These are phyloP conservation scores for Leishmania amazonensis DNA, from an alignment of 208 protist species.

Conservation along the genomic window DNA sequence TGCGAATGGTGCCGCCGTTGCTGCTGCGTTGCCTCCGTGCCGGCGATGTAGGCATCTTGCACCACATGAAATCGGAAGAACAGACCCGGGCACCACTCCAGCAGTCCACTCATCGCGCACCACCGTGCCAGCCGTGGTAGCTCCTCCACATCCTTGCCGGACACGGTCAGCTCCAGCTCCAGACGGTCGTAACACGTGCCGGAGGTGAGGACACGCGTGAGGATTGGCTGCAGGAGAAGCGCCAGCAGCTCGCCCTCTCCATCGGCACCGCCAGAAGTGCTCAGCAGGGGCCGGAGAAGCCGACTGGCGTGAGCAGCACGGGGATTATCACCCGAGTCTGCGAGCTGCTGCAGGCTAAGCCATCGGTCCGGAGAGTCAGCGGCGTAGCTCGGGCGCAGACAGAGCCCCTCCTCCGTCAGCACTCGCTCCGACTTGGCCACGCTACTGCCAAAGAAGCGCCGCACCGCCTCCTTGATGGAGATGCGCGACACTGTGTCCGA, in stretches of 20 bases:
- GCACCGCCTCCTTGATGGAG: slow-evolving; percentile 35
- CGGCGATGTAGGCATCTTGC: slow-evolving; percentile 57
- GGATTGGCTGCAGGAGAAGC: slow-evolving; percentile 43
- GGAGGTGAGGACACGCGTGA: slow-evolving; percentile 36
- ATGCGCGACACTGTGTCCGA: background rate
- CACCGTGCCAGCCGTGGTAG: slow-evolving; percentile 63
- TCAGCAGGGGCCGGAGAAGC: slow-evolving; percentile 54
- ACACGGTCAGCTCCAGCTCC: slow-evolving; percentile 77
- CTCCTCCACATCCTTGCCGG: slow-evolving; percentile 47
- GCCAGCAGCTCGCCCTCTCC: slow-evolving; percentile 54
- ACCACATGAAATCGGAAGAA: slow-evolving; percentile 57
- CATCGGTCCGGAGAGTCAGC: slow-evolving; percentile 29
- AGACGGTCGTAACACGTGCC: slow-evolving; percentile 37
- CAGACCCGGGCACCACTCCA: slow-evolving; percentile 28
- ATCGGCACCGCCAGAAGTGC: slow-evolving; percentile 36
- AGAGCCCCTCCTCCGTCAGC: slow-evolving; percentile 55
- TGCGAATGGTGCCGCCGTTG: background rate
- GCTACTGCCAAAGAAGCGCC: slow-evolving; percentile 38
- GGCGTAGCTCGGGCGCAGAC: slow-evolving; percentile 56
- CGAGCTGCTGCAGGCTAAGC: slow-evolving; percentile 26
- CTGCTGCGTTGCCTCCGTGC: no score
- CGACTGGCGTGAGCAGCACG: slow-evolving; percentile 26
- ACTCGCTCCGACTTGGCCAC: slow-evolving; percentile 10
- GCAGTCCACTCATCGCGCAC: slow-evolving; percentile 60
- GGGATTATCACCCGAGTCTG: slow-evolving; percentile 20